These are phyloP conservation scores for Boechera divaricarpa DNA, from an alignment of 345 rosid species.

Conservation along the genomic window DNA sequence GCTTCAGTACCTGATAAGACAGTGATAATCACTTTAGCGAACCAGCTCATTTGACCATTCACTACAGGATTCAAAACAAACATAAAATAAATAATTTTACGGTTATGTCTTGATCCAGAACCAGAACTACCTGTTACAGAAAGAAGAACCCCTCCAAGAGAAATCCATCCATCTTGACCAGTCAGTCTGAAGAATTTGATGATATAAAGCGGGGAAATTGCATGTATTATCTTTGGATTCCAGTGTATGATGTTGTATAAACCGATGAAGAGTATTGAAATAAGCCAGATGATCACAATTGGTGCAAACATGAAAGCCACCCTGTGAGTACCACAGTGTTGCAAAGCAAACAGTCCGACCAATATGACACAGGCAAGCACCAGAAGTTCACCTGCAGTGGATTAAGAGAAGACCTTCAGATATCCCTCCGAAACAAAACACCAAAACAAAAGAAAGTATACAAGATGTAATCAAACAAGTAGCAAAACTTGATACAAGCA, in stretches of 20 bases:
- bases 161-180: slow-evolving; percentile 92
- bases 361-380: slow-evolving; percentile 81
- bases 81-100: neutral
- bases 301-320: slow-evolving; percentile 96
- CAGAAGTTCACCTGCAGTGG: slow-evolving; percentile 61
- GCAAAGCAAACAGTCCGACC: slow-evolving; percentile 95
- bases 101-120: slow-evolving; percentile 27
- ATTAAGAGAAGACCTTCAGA: slow-evolving; percentile 23
- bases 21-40: slow-evolving; percentile 25
- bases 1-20: slow-evolving; percentile 87
- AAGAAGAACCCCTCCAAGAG: slow-evolving; percentile 95
- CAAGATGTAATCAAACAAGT: slow-evolving; percentile 14
- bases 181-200: slow-evolving; percentile 69
- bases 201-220: slow-evolving; percentile 79
- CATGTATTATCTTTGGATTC: slow-evolving; percentile 78
- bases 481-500: slow-evolving; percentile 15
- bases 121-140: slow-evolving; percentile 74
- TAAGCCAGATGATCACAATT: slow-evolving; percentile 78
- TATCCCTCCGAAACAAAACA: neutral
- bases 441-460: slow-evolving; percentile 1
- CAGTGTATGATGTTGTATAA: slow-evolving; percentile 72
- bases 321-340: slow-evolving; percentile 86
- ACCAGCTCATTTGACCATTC: slow-evolving; percentile 27
- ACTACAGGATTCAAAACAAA: slow-evolving; percentile 20
- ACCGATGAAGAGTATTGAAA: slow-evolving; percentile 74